These are phyloP conservation scores for Leucocoprinus birnbaumii DNA, from an alignment of 768 basidiomycete genomes.

Conservation along the genomic window DNA sequence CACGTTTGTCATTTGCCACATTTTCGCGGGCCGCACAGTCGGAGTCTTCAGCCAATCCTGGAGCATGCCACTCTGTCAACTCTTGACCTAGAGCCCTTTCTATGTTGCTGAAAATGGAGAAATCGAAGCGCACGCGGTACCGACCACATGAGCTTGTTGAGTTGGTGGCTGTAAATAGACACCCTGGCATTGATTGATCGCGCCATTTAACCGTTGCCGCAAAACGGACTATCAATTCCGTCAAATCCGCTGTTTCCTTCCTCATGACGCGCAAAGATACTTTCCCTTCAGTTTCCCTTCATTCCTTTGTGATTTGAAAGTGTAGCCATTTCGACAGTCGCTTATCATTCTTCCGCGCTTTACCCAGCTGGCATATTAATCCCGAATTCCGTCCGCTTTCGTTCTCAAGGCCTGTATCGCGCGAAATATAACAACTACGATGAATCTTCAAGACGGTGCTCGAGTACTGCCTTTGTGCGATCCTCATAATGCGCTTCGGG, in stretches of 20 bases:
- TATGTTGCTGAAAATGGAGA: background rate
- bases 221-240: background rate
- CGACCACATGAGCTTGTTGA: background rate
- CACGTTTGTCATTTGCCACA: too few species aligned
- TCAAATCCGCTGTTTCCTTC: background rate
- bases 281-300: background rate
- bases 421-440: conserved; percentile 4
- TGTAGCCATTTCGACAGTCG: background rate
- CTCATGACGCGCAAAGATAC: background rate
- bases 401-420: background rate
- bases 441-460: background rate
- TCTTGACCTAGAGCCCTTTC: background rate
- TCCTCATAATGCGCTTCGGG: conserved; percentile 2
- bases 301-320: background rate
- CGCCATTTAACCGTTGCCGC: background rate
- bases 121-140: background rate
- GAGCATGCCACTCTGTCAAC: too few species aligned
- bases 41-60: too few species aligned
- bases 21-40: too few species aligned
- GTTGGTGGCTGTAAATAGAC: background rate
- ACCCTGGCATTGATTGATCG: background rate
- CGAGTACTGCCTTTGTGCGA: conserved; percentile 5
- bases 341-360: conserved; percentile 14
- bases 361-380: conserved; percentile 18
- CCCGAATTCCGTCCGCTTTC: conserved; percentile 24